Evolutionary conservation across 345 rosid genomes (phyloP).

Genomic region (Carallia pectinifolia): DNA sequence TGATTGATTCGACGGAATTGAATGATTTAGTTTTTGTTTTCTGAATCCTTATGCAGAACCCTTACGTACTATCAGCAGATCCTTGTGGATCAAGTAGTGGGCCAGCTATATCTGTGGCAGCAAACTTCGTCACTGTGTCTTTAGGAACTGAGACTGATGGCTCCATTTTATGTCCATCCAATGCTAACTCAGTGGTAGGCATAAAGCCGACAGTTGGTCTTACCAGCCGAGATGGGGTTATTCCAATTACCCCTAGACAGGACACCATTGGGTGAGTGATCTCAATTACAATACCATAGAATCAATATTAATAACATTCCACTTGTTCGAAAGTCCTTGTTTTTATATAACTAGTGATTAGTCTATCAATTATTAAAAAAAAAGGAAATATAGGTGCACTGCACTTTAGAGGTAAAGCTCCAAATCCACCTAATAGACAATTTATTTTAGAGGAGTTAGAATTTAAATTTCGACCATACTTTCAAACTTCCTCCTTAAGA

Average conservation of each 20-base stretch:
- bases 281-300: background rate
- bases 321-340: background rate
- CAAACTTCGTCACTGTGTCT: slow-evolving; percentile 58
- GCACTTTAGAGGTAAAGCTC: too few relatives aligned
- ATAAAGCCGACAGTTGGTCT: slow-evolving; percentile 71
- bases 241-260: slow-evolving; percentile 58
- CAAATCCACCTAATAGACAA: too few relatives aligned
- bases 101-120: slow-evolving; percentile 70
- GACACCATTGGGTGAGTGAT: slow-evolving; percentile 55
- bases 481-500: too few relatives aligned
- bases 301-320: background rate
- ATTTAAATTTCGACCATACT: too few relatives aligned
- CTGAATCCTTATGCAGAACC: slow-evolving; percentile 46
- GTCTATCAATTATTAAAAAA: too few relatives aligned
- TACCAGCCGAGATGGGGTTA: slow-evolving; percentile 68
- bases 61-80: slow-evolving; percentile 51
- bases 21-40: too few relatives aligned
- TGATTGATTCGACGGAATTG: too few relatives aligned
- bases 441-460: too few relatives aligned
- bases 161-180: slow-evolving; percentile 61
- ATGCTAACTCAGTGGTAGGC: slow-evolving; percentile 58
- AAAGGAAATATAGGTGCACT: too few relatives aligned
- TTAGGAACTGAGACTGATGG: slow-evolving; percentile 76
- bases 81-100: slow-evolving; percentile 79
- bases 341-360: too few relatives aligned